Conservation (phyloP, 768 basidiomycete genomes). For the Saitozyma sp. region DNA sequence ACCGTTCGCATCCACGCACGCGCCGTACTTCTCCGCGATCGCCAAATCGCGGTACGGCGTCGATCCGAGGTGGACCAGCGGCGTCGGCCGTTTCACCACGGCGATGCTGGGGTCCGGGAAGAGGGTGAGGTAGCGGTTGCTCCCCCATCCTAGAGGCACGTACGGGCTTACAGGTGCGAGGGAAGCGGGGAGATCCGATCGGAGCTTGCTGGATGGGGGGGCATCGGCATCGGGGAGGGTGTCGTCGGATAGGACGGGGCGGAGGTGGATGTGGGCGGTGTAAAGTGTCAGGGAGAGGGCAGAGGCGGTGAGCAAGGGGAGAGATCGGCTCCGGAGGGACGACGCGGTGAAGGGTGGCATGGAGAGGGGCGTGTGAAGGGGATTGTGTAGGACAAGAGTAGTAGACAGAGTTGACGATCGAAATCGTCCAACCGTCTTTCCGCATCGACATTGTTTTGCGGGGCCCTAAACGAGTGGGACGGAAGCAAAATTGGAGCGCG, state of each 20-base stretch:
- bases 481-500: no score
- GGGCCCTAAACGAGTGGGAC: no score
- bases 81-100: constrained; percentile 37
- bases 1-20: constrained; percentile 48
- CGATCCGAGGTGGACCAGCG: constrained; percentile 35
- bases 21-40: constrained; percentile 49
- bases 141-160: constrained; percentile 47
- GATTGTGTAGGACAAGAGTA: no score
- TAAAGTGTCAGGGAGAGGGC: constrained; percentile 33
- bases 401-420: no score
- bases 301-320: constrained; percentile 35
- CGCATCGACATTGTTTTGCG: no score
- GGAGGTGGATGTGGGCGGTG: constrained; percentile 19
- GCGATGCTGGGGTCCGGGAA: constrained; percentile 24
- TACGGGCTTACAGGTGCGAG: constrained; percentile 25
- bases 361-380: no score
- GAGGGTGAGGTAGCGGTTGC: constrained; percentile 40
- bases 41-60: constrained; percentile 49
- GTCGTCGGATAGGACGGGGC: constrained; percentile 4
- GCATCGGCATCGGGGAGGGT: neutral
- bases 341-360: no score
- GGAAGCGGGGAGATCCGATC: neutral
- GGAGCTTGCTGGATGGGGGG: neutral
- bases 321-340: neutral
- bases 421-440: no score